Evolutionary conservation across 805 yeast species (phyloP).

Genomic region (Yamadazyma nakazawae): DNA sequence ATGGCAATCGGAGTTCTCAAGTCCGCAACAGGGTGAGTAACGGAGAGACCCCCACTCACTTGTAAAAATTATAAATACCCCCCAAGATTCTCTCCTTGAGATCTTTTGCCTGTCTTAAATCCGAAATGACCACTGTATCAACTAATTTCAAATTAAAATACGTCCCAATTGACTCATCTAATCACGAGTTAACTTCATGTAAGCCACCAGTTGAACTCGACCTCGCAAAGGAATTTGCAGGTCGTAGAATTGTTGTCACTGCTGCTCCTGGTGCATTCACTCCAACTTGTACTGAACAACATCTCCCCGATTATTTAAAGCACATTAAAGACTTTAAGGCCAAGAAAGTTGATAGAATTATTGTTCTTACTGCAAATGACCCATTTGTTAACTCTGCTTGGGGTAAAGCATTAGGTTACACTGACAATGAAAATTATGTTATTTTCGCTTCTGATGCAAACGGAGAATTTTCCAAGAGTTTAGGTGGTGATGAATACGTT

Average conservation of each 20-base stretch:
- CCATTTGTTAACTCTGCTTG: slow-evolving; percentile 43
- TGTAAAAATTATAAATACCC: slow-evolving; percentile 1
- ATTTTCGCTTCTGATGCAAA: slow-evolving; percentile 40
- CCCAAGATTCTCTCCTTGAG: neutral
- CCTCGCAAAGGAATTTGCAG: slow-evolving; percentile 29
- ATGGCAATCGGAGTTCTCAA: neutral
- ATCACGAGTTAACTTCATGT: slow-evolving; percentile 37
- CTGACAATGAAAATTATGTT: slow-evolving; percentile 30
- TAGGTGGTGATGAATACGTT: slow-evolving; percentile 58
- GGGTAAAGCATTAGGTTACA: slow-evolving; percentile 45
- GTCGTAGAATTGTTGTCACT: slow-evolving; percentile 63
- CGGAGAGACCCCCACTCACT: neutral
- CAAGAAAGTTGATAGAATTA: slow-evolving; percentile 30
- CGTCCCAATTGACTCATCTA: slow-evolving; percentile 39
- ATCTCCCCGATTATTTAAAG: slow-evolving; percentile 35
- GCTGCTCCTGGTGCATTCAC: slow-evolving; percentile 88
- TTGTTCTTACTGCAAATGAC: slow-evolving; percentile 41
- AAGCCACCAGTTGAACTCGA: slow-evolving; percentile 36
- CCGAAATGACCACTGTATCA: slow-evolving; percentile 26
- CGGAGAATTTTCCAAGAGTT: slow-evolving; percentile 30
- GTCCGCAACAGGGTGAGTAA: neutral
- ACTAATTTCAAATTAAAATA: slow-evolving; percentile 34
- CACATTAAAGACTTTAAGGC: slow-evolving; percentile 45
- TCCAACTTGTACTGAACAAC: slow-evolving; percentile 47
- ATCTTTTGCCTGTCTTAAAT: neutral